Base-by-base conservation (phyloP, 768 basidiomycete genomes). In the Suillus plorans region DNA sequence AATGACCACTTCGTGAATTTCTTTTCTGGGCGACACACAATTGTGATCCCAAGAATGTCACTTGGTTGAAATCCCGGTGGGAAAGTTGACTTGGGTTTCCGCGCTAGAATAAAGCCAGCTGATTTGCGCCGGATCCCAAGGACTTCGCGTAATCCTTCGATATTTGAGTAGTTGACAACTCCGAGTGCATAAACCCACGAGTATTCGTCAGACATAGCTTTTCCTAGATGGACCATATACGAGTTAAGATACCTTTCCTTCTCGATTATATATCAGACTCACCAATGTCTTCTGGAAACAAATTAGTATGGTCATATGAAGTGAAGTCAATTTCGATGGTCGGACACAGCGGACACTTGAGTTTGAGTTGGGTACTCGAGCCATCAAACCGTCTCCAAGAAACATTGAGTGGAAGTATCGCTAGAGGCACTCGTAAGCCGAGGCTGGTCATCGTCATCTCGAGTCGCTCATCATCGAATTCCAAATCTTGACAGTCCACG, bases 361-460 rank as follows among this genome's bases (percentile, higher is more conserved):
- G 44, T 45, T 45, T 45, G 44, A 45, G 44, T 20, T 18, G 20
- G 20, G 44, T 45, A 45, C 44, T 45, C 44, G 44, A 45, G 20
- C 44, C 44, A 45, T 45, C 20, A 45, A 45, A 45, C 20, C 20
- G 44, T 4, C 44, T 45, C 44, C 44, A n/a, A 10, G 20, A n/a
- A 45, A 45, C 20, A 45, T n/a, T 45, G 4, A 45, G 44, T 20
- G 44, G 44, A 9, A 45, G 44, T 45, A 45, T 45, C 20, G 44
- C 44, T 45, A 45, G 44, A 45, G 44, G 34, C 31, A 55, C 31
- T 34, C 31, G 34, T 34, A 55, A 55, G 53, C 53, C 53, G 34
- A 55, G 53, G 53, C 53, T 55, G 31, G 53, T 55, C 53, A 34
- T 55, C n/a, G 31, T 34, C 53, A 55, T 55, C 10, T 55, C 31